Conservation (phyloP, 345 rosid genomes). For the Pistacia vera region DNA sequence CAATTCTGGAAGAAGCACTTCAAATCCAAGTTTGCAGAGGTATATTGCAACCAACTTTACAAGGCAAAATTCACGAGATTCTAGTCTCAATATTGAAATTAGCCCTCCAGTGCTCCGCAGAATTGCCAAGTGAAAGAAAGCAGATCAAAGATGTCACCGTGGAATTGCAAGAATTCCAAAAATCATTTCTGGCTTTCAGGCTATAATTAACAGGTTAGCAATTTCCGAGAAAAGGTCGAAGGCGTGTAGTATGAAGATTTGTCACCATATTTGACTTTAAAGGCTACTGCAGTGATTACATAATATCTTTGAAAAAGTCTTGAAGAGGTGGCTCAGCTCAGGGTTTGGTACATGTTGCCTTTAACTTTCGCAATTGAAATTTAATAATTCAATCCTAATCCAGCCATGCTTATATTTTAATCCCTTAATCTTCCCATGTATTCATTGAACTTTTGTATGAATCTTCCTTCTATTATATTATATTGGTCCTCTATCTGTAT, state of each 20-base stretch:
- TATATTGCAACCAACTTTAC: neutral
- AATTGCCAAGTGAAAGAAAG: conserved; percentile 22
- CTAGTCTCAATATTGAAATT: conserved; percentile 18
- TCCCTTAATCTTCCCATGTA: neutral
- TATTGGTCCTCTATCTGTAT: neutral
- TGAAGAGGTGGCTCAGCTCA: neutral
- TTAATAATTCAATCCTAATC: neutral
- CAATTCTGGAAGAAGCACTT: conserved; percentile 18
- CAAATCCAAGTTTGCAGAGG: neutral
- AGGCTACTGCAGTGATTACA: neutral
- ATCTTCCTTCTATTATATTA: too few relatives aligned
- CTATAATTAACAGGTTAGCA: too few relatives aligned
- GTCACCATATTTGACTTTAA: neutral
- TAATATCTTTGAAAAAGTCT: neutral
- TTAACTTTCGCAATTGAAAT: neutral
- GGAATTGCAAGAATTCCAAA: conserved; percentile 14
- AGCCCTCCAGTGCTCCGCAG: conserved; percentile 22
- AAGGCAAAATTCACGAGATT: conserved; percentile 18
- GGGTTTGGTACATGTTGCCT: neutral
- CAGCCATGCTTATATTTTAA: neutral
- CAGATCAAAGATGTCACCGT: conserved; percentile 5
- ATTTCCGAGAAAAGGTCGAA: neutral
- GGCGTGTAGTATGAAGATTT: neutral
- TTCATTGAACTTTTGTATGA: too few relatives aligned
- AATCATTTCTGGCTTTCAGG: neutral